Base-by-base conservation (phyloP, 441 rosid genomes). In the Jatropha multifida region DNA sequence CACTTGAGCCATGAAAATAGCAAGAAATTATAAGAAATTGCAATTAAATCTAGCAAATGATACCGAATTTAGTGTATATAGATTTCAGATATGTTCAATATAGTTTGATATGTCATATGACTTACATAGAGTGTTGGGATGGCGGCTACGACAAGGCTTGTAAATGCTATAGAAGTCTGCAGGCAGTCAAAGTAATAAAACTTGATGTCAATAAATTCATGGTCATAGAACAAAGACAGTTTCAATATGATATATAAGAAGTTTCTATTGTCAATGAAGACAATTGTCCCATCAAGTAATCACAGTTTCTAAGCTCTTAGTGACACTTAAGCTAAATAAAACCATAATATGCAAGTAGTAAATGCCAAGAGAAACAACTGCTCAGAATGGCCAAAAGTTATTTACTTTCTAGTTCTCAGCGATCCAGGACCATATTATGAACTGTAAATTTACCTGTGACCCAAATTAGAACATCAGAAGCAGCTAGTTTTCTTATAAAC, bases 141-240 rank as follows among this genome's bases (percentile, higher is more conserved):
- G 49, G 95, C 87, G 20, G 94, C 86, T 71, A 90, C 51, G 23
- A 91, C 94, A 59, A 94, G 79, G 83, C 96, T 86, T 61, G 90
- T 83, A 83, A 94, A 88, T 38, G 98, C 96, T 71, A 92, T 82
- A 41, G 89, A 87, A 71, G 97, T 86, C 97, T 94, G 94, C 85
- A 85, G 14, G 67, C 20, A 75, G 73, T 7, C 13, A 72, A 74
- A 68, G 26, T n/a, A 62, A 54, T 51, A 71, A 60, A 55, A 49
- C 70, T 63, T 56, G 71, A 54, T 55, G 52, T 61, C 67, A 81
- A 74, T 76, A 13, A 17, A 71, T 65, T 72, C 42, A 78, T 26
- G 48, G 37, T 18, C 59, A 56, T 14, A 42, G 7, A 18, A 52
- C 58, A 52, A 17, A 1, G 20, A 18, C 32, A 27, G 62, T 48